Evolutionary conservation across 202 grass and related monocot genomes (phyloP), one percentile per base, ranked within the genome.

Genomic region (Zoysia matrella): DNA sequence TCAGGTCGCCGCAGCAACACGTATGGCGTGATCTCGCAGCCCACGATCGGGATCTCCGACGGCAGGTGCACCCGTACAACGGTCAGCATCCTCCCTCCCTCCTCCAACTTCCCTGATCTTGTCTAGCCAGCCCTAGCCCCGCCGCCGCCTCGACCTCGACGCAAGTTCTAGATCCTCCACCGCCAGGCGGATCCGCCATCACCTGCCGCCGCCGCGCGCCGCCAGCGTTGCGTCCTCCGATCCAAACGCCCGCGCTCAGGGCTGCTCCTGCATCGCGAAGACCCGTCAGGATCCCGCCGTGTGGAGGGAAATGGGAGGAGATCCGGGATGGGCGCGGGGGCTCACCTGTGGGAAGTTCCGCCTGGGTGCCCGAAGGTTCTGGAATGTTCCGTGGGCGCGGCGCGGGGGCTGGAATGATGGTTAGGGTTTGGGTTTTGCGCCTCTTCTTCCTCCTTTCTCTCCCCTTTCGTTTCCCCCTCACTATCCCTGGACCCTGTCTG

Each of bases 41-140:
- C 96, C 15, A 99, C 93, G 56, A 99, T 93, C 77, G 96, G 96
- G 91, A 99, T 99, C 86, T 99, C 97, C 86, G 97, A 99, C 54
- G 97, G 97, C 67, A 99, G 93, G 76, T 99, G 97, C 66, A 99
- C 89, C 71, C 97, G 83, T 11, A 94, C 85, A 67, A 99, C 90
- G 78, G 77, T 99, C 93, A 99, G 87, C 97, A 99, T 99, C 76
- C 83, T 96, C 80, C 79, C 72, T 65, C 54, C 60, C 88, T 86
- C 66, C 80, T 90, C 71, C 88, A 82, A 54, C 80, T 90, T 67
- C 60, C 55, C 52, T 83, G 80, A 42, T 56, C 83, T 63, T 49
- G 71, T 69, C 62, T 56, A 64, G 74, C 69, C 62, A 89, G 80
- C 85, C 63, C 65, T 78, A 58, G 42, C 75, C 57, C 76, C 61